Base-by-base conservation (phyloP, 345 rosid genomes). In the Syzygium jambos region DNA sequence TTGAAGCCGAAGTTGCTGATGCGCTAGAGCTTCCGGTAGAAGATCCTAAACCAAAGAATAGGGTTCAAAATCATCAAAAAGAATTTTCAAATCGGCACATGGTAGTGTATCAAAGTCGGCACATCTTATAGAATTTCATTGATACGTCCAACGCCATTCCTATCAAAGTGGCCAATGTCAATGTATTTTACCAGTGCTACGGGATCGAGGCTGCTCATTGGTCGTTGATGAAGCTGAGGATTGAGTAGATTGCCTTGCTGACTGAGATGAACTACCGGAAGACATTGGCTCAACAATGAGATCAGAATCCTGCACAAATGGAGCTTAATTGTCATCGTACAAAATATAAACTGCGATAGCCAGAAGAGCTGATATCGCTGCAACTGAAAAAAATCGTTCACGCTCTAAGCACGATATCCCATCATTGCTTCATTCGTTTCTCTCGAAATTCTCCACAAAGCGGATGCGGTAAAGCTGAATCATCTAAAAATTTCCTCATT, bases 281-380 rank as follows among this genome's bases (percentile, higher is more conserved):
- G 93, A 84, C 96, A 98, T 96, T 84, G 98, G 89, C 93, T 95
- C 99, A 54, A 96, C 99, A 87, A 95, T 88, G 87, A 95, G 90
- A 86, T 94, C 99, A 90, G 96, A 94, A 91, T 96, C 99, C 99
- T 98, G 93, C 84, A 9, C 84, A 85, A 89, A 53, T 29, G 8
- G 46, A 30, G 8, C 19, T 77, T 83, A 43, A 13, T 73, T 30
- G 30, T 68, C 49, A 56, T 80, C 13, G 59, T 30, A 14, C 86
- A 25, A 53, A 30, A 21, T 59, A 57, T 43, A 38, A 78, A 78
- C 49, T 5, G 87, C 30, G 22, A 41, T 4, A 84, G 15, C 86
- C 23, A 19, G 51, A 49, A 46, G 78, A 14, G 21, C 38, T 14
- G 14, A 49, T 30, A 49, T 13, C 25, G 51, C 59, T 14, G 11